Base-by-base conservation (phyloP, 208 protist genomes). In the Crithidia mellificae region DNA sequence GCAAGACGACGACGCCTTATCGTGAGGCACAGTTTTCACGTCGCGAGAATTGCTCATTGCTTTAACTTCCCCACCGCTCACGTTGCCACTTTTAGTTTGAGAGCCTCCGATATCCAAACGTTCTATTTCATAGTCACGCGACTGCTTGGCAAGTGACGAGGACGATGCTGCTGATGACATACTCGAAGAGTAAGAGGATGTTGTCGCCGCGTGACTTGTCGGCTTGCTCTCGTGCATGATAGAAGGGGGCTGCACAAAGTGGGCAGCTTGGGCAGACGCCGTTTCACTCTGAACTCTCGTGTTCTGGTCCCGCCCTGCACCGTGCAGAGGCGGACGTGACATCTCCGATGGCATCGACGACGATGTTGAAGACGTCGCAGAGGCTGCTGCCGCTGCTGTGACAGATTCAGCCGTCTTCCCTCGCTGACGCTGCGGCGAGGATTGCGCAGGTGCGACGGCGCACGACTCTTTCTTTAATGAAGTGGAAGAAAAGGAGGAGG, bases 141-240 rank as follows among this genome's bases (percentile, higher is more conserved):
- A n/a, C n/a, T n/a, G n/a, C n/a, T n/a, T n/a, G n/a, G n/a, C n/a
- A n/a, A n/a, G n/a, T n/a, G n/a, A n/a, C n/a, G n/a, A 38, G 34
- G 34, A 38, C 34, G 34, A 38, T 38, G 34, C 7, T 38, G 34
- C 11, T n/a, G n/a, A n/a, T n/a, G n/a, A n/a, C n/a, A n/a, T n/a
- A n/a, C n/a, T n/a, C n/a, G 30, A 36, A 4, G 44, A 64, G 5
- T 27, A 64, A 8, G 59, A 55, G 2, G 59, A 24, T 2, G 30
- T 46, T n/a, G 49, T 54, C 0, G 50, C 50, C 12, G 36, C 38
- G 34, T 8, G 24, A 14, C 22, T 49, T 25, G n/a, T 34, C 12
- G 9, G 19, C 41, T 46, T 53, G 30, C 50, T 55, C 43, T 49
- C 67, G 46, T 36, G 41, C 53, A 59, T 43, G 51, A 61, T 46